Evolutionary conservation across 176 grass and related monocot genomes (phyloP), one percentile per base, ranked within the genome.

Genomic region (Hyparrhenia diplandra): DNA sequence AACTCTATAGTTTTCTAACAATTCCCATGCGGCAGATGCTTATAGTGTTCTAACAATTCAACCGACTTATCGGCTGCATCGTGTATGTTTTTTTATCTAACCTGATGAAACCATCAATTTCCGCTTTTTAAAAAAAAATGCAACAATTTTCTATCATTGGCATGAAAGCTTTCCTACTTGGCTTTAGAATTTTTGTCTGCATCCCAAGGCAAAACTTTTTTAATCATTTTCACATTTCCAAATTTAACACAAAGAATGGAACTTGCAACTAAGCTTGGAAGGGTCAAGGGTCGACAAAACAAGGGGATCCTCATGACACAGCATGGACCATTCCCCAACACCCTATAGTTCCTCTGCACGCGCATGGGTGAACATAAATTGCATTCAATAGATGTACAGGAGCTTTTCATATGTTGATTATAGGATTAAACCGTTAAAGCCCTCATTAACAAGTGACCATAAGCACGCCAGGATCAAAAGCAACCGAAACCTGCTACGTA

Each of bases 381-480:
- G 75, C 37, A 74, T 61, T 68, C 55, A 43, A 21, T 41, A 25
- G 82, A 32, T 71, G 20, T 69, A 32, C 0, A 59, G 8, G 11
- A 24, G 40, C 25, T 34, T 16, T n/a, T 23, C 13, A 21, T 69
- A 71, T 25, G 24, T 71, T 78, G 23, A 47, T 24, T 24, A 62
- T 7, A 32, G 25, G 29, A 47, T 52, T 43, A 21, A 43, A 71
- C 20, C 5, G 5, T 69, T 41, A 7, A 41, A 42, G 41, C 51
- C 27, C 37, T 30, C 24, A 1, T 23, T 27, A 36, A 43, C 37
- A 0, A 43, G 16, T 36, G 51, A 18, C 13, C 13, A 65, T 17
- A 29, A 28, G 28, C 62, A 9, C 43, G 30, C 20, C 59, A 58
- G 25, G 27, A 72, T 36, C 81, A 75, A 74, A 79, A 84, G 57